phyloP scores from a whole-genome alignment of 2,329 filamentous ascomycete species.

The Fusarium sp. region DNA sequence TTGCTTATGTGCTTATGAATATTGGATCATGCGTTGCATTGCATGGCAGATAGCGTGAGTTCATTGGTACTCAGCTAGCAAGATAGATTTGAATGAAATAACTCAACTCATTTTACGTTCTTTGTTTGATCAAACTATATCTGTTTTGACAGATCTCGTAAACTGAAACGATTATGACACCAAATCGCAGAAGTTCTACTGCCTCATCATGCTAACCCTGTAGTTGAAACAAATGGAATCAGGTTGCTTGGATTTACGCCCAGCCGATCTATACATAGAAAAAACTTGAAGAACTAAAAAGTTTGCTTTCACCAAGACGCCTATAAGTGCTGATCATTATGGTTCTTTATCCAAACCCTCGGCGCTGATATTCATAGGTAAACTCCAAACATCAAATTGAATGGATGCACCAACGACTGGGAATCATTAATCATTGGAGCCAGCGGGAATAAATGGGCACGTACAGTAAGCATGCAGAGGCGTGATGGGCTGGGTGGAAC shows the following conservation, averaged over 20 bases:
- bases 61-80: not conserved
- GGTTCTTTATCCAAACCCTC: not conserved
- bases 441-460: constrained; percentile 8
- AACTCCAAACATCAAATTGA: not conserved
- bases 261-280: not conserved
- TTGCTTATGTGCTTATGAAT: not conserved
- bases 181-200: not conserved
- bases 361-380: not conserved
- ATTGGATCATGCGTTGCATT: not conserved
- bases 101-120: not conserved
- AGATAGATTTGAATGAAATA: constrained; percentile 15
- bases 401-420: not conserved
- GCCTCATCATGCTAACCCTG: not conserved
- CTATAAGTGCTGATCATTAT: not conserved
- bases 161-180: constrained; percentile 21
- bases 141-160: not conserved
- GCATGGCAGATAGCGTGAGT: constrained; percentile 1
- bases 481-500: constrained; percentile 6
- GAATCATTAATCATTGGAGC: not conserved
- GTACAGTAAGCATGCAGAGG: constrained; percentile 23
- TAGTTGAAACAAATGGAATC: not conserved
- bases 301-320: not conserved
- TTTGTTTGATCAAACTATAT: not conserved
- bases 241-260: not conserved
- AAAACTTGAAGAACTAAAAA: not conserved